A percentile compares a stretch with the other conserved stretches of the same genome.
Evolutionary conservation across 768 basidiomycete species (phyloP).

Genomic region (Mycena epipterygia): DNA sequence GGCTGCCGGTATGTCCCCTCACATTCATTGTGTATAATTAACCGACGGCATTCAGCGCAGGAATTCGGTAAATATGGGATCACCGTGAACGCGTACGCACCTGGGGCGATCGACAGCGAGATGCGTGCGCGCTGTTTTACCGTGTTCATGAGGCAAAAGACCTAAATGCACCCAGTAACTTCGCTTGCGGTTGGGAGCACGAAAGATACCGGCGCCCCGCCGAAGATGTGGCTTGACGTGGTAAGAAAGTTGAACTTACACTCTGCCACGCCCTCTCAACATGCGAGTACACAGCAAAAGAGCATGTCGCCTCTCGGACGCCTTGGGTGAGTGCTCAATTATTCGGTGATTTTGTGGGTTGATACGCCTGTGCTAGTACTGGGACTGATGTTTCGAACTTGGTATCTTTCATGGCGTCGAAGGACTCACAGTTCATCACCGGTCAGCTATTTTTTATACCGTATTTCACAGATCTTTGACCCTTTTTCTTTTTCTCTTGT

Average conservation of each 20-base stretch:
- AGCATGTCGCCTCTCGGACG: neutral
- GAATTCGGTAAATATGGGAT: slow-evolving; percentile 40
- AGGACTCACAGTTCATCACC: slow-evolving; percentile 42
- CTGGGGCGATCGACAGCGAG: slow-evolving; percentile 36
- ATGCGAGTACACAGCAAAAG: neutral
- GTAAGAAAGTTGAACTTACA: neutral
- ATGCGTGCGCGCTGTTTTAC: slow-evolving; percentile 19
- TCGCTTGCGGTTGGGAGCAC: neutral
- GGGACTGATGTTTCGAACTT: slow-evolving; percentile 39
- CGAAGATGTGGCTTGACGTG: neutral
- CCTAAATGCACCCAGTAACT: neutral
- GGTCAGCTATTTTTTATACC: neutral
- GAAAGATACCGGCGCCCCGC: neutral
- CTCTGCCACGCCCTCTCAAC: neutral
- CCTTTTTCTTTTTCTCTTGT: too few species aligned
- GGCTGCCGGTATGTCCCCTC: slow-evolving; percentile 13
- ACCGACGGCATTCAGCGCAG: slow-evolving; percentile 18
- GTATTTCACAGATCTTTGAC: too few species aligned
- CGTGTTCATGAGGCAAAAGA: too few species aligned
- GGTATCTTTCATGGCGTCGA: slow-evolving; percentile 48
- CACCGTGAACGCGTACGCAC: slow-evolving; percentile 45
- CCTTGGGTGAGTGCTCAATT: neutral
- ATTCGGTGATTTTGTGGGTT: too few species aligned
- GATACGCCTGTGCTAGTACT: neutral
- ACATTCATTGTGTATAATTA: neutral